Base-by-base conservation (phyloP, 2,329 filamentous ascomycete species). In the Cryoendolithus antarcticus region DNA sequence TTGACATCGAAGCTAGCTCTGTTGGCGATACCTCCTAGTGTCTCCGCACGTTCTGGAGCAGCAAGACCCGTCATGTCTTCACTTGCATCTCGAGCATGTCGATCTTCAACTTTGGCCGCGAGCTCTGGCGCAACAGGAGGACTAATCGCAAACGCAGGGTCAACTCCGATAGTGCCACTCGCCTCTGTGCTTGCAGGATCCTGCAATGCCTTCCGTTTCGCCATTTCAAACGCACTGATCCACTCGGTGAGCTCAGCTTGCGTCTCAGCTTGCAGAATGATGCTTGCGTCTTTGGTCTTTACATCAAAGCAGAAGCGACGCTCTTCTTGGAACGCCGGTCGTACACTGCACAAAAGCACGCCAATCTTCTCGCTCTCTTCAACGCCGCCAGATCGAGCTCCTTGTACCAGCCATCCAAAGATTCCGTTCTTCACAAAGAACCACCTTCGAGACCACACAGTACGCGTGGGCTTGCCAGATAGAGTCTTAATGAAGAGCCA, bases 231-330 rank as follows among this genome's bases (percentile, higher is more conserved):
- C 0, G 89, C 80, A 47, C 84, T 77, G 40, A 98, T 77, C 91
- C 91, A 98, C 52, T 93, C 84, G 42, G 83, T 86, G n/a, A 98
- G 72, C 56, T 96, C 85, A 36, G 67, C 69, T 58, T 98, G 91
- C 0, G 86, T 94, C 58, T 98, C 91, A 4, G 89, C 84, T 62
- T 98, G 91, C 3, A 98, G 69, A 43, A 95, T 67, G 46, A 94
- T 78, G 36, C 80, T 91, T 46, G 83, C 83, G 54, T 85, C 93
- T 61, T 95, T 98, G 2, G 91, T 98, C 68, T 96, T 98, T 54
- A 98, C 82, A 62, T 98, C 91, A 53, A 98, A 95, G 58, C 91
- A 96, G 62, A 96, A 98, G 10, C 91, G 76, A 30, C 91, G 77
- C 54, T 98, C 91, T 62, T 98, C 91, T 49, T 85, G 80, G 37